phyloP scores from a whole-genome alignment of 352 stramenopile species.

The Globisporangium alternatum region DNA sequence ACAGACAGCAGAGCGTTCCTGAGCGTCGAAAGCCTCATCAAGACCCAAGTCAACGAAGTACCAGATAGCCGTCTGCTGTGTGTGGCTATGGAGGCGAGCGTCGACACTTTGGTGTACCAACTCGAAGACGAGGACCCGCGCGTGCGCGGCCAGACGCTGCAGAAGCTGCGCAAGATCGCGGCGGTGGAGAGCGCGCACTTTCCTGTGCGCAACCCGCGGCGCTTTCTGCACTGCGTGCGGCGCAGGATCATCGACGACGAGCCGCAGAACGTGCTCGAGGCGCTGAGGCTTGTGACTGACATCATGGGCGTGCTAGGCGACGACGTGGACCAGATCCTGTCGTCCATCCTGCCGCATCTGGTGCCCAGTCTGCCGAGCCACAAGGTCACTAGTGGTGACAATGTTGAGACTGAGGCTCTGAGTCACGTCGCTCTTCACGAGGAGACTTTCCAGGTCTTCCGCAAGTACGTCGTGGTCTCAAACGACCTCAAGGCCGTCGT shows the following conservation, averaged over 20 bases:
- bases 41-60: neutral
- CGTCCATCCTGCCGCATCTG: slow-evolving; percentile 69
- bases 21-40: too few relatives aligned
- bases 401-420: neutral
- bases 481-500: slow-evolving; percentile 58
- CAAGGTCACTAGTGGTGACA: slow-evolving; percentile 15
- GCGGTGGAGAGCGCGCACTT: slow-evolving; percentile 61
- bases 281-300: slow-evolving; percentile 57
- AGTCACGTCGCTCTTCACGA: slow-evolving; percentile 32
- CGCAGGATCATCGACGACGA: slow-evolving; percentile 48
- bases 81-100: slow-evolving; percentile 39
- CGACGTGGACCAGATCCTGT: slow-evolving; percentile 63
- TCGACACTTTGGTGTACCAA: slow-evolving; percentile 77
- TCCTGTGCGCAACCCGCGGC: slow-evolving; percentile 64
- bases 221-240: slow-evolving; percentile 70
- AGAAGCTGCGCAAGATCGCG: slow-evolving; percentile 65
- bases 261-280: slow-evolving; percentile 40
- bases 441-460: slow-evolving; percentile 64
- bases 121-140: slow-evolving; percentile 66
- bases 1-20: too few relatives aligned
- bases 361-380: slow-evolving; percentile 33
- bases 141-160: slow-evolving; percentile 50
- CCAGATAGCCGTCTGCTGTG: neutral
- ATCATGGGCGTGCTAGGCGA: slow-evolving; percentile 63
- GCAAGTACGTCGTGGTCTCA: slow-evolving; percentile 51